These are phyloP conservation scores for Tetracladium setigerum DNA, from an alignment of 495 filamentous ascomycete genomes.

Conservation along the genomic window DNA sequence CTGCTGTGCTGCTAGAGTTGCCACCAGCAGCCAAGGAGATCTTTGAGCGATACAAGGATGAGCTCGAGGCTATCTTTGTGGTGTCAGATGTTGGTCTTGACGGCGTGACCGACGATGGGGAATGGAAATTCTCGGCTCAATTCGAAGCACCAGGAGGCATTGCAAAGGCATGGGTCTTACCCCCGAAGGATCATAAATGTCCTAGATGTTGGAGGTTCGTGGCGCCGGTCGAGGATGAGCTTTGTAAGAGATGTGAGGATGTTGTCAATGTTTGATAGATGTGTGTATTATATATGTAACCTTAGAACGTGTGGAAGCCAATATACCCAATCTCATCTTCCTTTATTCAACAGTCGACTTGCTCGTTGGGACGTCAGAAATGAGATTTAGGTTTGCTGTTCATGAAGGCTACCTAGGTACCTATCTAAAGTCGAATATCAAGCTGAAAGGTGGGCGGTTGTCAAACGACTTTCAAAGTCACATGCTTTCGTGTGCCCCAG, in stretches of 20 bases:
- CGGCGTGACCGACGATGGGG: conserved; percentile 13
- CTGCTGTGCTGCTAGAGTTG: conserved; percentile 48
- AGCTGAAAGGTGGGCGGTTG: no score
- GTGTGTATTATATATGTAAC: background rate
- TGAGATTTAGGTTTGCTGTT: no score
- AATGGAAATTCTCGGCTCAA: conserved; percentile 47
- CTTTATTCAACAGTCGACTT: background rate
- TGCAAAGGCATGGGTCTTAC: conserved; percentile 49
- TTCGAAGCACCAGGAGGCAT: conserved; percentile 42
- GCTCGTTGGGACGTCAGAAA: background rate
- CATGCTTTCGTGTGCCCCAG: no score
- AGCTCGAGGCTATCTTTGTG: conserved; percentile 69
- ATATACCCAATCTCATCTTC: background rate
- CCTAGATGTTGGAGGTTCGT: conserved; percentile 82
- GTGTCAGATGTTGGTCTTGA: conserved; percentile 59
- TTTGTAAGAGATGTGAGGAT: conserved; percentile 69
- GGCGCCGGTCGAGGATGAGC: conserved; percentile 43
- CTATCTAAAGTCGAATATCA: no score
- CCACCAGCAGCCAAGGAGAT: conserved; percentile 18
- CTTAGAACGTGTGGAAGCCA: background rate
- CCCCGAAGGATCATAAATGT: conserved; percentile 67
- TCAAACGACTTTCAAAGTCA: no score
- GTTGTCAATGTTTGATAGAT: conserved; percentile 36
- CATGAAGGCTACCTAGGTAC: no score
- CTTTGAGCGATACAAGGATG: conserved; percentile 47